phyloP scores from a whole-genome alignment of 2,329 filamentous ascomycete genomes.

The Mycosphaerella sp. region DNA sequence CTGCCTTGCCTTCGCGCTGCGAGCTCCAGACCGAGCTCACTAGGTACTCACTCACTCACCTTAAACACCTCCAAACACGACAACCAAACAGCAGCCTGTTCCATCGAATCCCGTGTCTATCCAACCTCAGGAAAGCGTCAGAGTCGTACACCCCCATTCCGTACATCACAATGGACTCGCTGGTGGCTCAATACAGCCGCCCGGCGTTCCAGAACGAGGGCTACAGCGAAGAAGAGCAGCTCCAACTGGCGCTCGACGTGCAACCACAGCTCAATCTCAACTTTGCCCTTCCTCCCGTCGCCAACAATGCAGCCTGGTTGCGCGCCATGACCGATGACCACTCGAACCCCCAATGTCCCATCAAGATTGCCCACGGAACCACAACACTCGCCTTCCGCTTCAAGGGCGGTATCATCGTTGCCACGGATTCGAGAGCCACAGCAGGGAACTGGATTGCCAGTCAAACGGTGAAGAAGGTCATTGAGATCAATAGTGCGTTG shows the following conservation, averaged over 20 bases:
- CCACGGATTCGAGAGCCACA: constrained; percentile 93
- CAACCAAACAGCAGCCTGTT: not conserved
- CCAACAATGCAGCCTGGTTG: constrained; percentile 87
- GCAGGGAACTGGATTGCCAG: constrained; percentile 99
- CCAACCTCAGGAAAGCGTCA: not conserved
- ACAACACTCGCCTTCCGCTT: constrained; percentile 98
- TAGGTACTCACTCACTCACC: not conserved
- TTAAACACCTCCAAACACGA: not conserved
- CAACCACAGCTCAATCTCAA: constrained; percentile 76
- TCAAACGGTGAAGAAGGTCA: constrained; percentile 99
- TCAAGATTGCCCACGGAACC: constrained; percentile 99
- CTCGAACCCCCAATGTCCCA: constrained; percentile 92
- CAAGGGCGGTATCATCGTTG: constrained; percentile 96
- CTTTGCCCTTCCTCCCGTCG: constrained; percentile 90
- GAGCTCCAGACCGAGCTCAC: constrained; percentile 6
- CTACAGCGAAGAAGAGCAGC: constrained; percentile 53
- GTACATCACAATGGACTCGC: constrained; percentile 65
- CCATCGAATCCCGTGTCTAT: not conserved
- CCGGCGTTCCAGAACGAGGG: constrained; percentile 68
- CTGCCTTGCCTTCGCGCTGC: constrained; percentile 1
- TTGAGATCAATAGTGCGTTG: constrained; percentile 92
- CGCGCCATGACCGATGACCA: constrained; percentile 96
- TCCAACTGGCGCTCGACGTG: constrained; percentile 64
- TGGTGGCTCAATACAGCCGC: constrained; percentile 86
- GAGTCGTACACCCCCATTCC: not conserved